Evolutionary conservation across 2,329 filamentous ascomycete species (phyloP), one percentile per base, ranked within the genome.

Genomic region (Fusarium chuoi): DNA sequence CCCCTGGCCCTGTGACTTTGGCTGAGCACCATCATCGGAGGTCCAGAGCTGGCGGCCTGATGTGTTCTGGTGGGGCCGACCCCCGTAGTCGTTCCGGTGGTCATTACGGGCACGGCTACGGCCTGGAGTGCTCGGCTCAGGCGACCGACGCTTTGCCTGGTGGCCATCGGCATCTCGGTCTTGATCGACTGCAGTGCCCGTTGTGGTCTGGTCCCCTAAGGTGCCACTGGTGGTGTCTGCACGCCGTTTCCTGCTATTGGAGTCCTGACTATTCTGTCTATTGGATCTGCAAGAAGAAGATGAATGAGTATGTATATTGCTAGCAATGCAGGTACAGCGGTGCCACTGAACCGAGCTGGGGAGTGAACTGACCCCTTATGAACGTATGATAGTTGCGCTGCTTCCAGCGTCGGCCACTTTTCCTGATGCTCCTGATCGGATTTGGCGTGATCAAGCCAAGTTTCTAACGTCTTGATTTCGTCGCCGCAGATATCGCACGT

Each of bases 41-140:
- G 56, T 73, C 79, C 79, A 82, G 1, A 82, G 79, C 30, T 78
- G 77, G 2, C 79, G 67, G 10, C 74, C 73, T 7, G 71, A 59
- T 3, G 63, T 36, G 9, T 76, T 77, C 46, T 78, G 78, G 35
- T 72, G 56, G 51, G 51, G 55, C 12, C 68, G 65, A 0, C 73
- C 77, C 13, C 79, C 76, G 61, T 78, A 77, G 22, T 73, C 70
- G 22, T 49, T 63, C 17, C 71, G 70, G 20, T 36, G 75, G 17
- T 72, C 70, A 22, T 38, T 66, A 11, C 70, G 70, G 5, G 71
- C 71, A 41, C 71, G 55, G 26, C 71, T 36, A 51, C 74, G 20
- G 72, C 64, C 39, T 2, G 71, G 48, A 18, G 30, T 68, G 24
- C 33, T 15, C n/a, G 49, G 42, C 30, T 78, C 74, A 26, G 80